Conservation (phyloP, 108 stramenopile genomes). For the Seminavis robusta region DNA sequence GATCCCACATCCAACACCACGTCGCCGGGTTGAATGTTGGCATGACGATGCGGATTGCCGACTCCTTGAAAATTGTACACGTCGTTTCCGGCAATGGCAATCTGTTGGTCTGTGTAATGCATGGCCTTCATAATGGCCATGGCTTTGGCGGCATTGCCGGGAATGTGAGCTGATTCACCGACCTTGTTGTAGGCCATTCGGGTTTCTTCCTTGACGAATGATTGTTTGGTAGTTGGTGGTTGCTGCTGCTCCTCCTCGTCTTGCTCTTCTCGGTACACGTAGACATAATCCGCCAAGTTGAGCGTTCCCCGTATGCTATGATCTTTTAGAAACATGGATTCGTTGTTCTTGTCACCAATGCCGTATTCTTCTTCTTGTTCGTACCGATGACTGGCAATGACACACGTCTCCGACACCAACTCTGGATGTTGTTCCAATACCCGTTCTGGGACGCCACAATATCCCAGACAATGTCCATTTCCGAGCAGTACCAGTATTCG, state of each 20-base stretch:
- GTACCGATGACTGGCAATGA: conserved; percentile 18
- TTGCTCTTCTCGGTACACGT: conserved; percentile 26
- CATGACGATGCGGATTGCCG: conserved; percentile 64
- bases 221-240: no score
- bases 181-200: conserved; percentile 63
- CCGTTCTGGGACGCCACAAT: conserved; percentile 44
- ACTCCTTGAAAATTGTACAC: conserved; percentile 84
- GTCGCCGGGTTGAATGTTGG: conserved; percentile 58
- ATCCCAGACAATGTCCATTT: conserved; percentile 37
- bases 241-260: conserved; percentile 6
- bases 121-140: conserved; percentile 60
- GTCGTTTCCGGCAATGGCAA: conserved; percentile 49
- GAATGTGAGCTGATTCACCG: conserved; percentile 53
- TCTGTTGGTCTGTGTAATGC: conserved; percentile 57
- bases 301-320: conserved; percentile 18
- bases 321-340: neutral
- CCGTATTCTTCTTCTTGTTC: conserved; percentile 2
- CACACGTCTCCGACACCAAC: conserved; percentile 18
- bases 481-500: conserved; percentile 42
- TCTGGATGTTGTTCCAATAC: conserved; percentile 31
- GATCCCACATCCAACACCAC: conserved; percentile 67
- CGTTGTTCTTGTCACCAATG: neutral
- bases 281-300: conserved; percentile 35
- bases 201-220: conserved; percentile 61
- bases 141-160: conserved; percentile 54